Evolutionary conservation across 2,329 filamentous ascomycete species (phyloP), one percentile per base, ranked within the genome.

Genomic region (Cercospora citrullina): DNA sequence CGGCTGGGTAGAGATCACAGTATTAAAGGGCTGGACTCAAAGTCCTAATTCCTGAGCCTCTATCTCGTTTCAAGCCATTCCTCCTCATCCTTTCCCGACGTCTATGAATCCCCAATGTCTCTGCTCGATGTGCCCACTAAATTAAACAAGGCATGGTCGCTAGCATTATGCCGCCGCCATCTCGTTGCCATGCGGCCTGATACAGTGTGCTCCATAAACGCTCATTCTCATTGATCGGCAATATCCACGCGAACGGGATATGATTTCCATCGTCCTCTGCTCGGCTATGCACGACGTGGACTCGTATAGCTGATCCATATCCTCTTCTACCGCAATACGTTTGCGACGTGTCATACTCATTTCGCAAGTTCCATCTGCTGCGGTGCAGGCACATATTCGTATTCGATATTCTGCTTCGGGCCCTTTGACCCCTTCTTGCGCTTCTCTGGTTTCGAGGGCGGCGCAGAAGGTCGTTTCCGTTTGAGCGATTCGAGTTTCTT

Each of bases 391-490:
- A 92, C 90, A 67, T 90, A 87, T 80, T 93, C 91, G 78, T 92
- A 91, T 81, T 94, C 91, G 79, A 92, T 92, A 81, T 93, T 86
- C 79, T 88, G 85, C 85, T 88, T 80, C 74, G 89, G 80, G 82
- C 88, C 80, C 83, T 84, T 84, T 36, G 76, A 72, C 53, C 77
- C 76, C 63, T 77, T 79, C 18, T 79, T 80, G 81, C 88, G 89
- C 82, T 89, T 89, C 75, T 84, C 83, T 21, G 86, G 82, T 76
- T 87, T 87, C 16, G 83, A 75, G 14, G 83, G 81, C 10, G 85
- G 82, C 33, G 83, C 82, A 63, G 79, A 75, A 4, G 80, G 79
- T 67, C 85, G 80, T 80, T 89, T 90, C 72, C 87, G 83, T 80
- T 89, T 88, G 69, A 84, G 80, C 60, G 75, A 82, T 72, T 72